A percentile compares a stretch with the other conserved stretches of the same genome.
These are phyloP conservation scores for Begonia loranthoides DNA, from an alignment of 306 rosid species.

Conservation along the genomic window DNA sequence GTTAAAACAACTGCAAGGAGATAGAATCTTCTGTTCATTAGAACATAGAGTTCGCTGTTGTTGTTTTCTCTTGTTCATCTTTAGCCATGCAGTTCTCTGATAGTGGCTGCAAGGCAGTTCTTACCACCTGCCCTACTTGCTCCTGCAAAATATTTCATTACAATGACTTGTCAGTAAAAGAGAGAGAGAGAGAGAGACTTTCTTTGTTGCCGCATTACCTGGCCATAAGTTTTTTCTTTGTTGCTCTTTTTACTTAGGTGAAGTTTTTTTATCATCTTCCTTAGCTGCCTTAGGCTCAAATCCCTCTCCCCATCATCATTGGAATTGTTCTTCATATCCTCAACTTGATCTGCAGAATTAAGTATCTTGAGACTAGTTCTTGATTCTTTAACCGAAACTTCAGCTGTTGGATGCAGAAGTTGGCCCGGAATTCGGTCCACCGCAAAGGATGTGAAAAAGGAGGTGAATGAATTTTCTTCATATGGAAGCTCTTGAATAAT, in stretches of 20 bases:
- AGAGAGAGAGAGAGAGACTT: background rate
- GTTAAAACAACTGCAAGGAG: too few relatives aligned
- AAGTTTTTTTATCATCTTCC: conserved; percentile 24
- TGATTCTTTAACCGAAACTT: conserved; percentile 11
- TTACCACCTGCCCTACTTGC: conserved; percentile 33
- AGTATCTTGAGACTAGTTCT: background rate
- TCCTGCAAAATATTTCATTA: background rate
- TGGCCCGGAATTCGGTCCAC: conserved; percentile 14
- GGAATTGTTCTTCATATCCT: conserved; percentile 11
- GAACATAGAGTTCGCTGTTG: background rate
- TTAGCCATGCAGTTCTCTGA: conserved; percentile 33
- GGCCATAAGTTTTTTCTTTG: conserved; percentile 15
- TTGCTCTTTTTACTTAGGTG: conserved; percentile 3
- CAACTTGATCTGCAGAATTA: conserved; percentile 3
- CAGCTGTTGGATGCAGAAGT: conserved; percentile 29
- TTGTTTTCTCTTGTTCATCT: conserved; percentile 4
- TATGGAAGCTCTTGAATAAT: background rate
- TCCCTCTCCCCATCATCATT: background rate
- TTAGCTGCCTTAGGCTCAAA: conserved; percentile 37
- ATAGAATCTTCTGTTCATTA: background rate
- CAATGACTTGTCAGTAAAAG: background rate
- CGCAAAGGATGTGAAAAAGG: conserved; percentile 12
- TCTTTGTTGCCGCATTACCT: background rate
- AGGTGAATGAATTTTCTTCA: conserved; percentile 3
- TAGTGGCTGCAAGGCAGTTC: conserved; percentile 60